Evolutionary conservation across 106 monocot genomes (phyloP).

Genomic region (Vanilla planifolia): DNA sequence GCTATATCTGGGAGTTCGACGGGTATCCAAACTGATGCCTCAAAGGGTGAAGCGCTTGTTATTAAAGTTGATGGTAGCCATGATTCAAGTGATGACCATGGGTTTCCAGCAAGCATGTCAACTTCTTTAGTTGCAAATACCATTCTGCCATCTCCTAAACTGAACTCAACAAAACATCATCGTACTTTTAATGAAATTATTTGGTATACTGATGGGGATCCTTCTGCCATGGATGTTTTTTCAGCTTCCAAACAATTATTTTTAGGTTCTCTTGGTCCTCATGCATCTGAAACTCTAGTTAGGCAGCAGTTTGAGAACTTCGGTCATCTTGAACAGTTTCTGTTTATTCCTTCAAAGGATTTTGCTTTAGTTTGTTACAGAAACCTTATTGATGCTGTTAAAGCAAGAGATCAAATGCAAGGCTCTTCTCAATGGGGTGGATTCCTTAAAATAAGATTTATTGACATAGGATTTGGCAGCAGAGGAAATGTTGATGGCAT

Average conservation of each 20-base stretch:
- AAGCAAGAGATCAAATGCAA: slow-evolving; percentile 78
- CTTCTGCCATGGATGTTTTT: slow-evolving; percentile 60
- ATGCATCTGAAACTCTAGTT: slow-evolving; percentile 53
- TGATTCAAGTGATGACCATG: slow-evolving; percentile 8
- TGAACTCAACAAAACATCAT: slow-evolving; percentile 11
- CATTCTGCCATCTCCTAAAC: slow-evolving; percentile 30
- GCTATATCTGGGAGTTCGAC: slow-evolving; percentile 3
- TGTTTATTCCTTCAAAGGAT: slow-evolving; percentile 43
- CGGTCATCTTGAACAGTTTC: slow-evolving; percentile 59
- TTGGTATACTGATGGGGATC: slow-evolving; percentile 73
- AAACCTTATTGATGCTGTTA: slow-evolving; percentile 80
- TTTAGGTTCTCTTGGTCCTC: slow-evolving; percentile 64
- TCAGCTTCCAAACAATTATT: slow-evolving; percentile 74
- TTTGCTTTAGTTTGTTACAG: slow-evolving; percentile 82
- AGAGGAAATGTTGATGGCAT: slow-evolving; percentile 51
- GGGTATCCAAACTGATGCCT: slow-evolving; percentile 20
- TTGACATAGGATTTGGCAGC: slow-evolving; percentile 70
- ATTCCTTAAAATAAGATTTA: slow-evolving; percentile 58
- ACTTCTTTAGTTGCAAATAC: slow-evolving; percentile 11
- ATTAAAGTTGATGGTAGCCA: slow-evolving; percentile 13
- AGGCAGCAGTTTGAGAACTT: slow-evolving; percentile 79
- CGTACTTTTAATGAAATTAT: slow-evolving; percentile 25
- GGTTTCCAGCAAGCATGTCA: slow-evolving; percentile 10
- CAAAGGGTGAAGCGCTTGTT: neutral
- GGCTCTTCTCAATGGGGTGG: slow-evolving; percentile 77